Evolutionary conservation across 1,139 yeast species (phyloP), one percentile per base, ranked within the genome.

Genomic region (Yamadazyma pseudoaaseri): DNA sequence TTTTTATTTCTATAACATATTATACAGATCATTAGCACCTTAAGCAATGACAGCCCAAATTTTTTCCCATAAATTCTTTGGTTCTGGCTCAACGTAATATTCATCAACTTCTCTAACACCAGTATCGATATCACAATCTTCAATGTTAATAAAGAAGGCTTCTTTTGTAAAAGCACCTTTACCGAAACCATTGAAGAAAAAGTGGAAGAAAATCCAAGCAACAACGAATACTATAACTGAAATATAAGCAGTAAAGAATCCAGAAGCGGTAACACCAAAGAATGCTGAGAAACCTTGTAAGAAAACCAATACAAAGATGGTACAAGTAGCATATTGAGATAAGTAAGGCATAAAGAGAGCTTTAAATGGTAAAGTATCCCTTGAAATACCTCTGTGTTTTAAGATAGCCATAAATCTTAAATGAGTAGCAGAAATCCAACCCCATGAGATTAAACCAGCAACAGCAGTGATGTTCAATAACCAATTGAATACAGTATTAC

Each of bases 391-490:
- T 55, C 85, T 71, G 18, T 58, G 49, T 45, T 70, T 72, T 49
- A 83, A 62, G 28, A 85, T 78, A 30, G 63, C 58, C 80, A 81
- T 80, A 56, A 82, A 83, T 52, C 86, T 67, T 34, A 83, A 64
- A 54, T 82, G 90, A 27, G 85, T 70, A 34, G 73, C 57, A 6
- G 81, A 70, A 41, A 83, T 82, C 58, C 79, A 74, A 35, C 81
- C 73, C 92, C 92, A 83, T 6, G 86, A 73, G 44, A 82, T 78
- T 48, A 82, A 69, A 33, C 90, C 90, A 5, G 89, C 80, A 30
- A 83, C 82, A 16, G 87, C 85, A 22, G 87, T 75, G 45, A 90
- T 80, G 60, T 86, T 86, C 47, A 87, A 73, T 44, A 90, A 74
- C 90, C 96, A 90, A 47, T 73, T 63, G 65, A 89, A 90, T 7